phyloP scores from a whole-genome alignment of 768 basidiomycete species.

The Boletellus ananas region DNA sequence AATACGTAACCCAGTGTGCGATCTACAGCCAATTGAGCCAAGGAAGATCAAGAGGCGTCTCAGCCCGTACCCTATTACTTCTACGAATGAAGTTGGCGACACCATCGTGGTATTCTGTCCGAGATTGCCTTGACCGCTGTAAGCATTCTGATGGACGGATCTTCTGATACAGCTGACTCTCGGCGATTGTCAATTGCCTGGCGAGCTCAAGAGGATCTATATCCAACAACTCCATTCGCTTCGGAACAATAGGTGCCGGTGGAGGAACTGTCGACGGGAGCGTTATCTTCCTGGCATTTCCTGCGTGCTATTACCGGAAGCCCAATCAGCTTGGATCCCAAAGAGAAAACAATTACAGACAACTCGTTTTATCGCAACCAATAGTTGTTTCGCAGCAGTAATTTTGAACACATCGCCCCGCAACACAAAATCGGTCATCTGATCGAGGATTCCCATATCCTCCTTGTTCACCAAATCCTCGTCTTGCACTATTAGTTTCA shows the following conservation, averaged over 20 bases:
- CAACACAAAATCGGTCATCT: constrained; percentile 51
- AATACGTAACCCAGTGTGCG: constrained; percentile 58
- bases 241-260: constrained; percentile 44
- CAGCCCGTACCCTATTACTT: constrained; percentile 44
- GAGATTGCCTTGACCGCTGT: constrained; percentile 48
- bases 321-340: neutral
- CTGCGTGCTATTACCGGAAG: constrained; percentile 23
- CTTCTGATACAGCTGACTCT: constrained; percentile 54
- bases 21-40: constrained; percentile 31
- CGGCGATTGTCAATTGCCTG: constrained; percentile 64
- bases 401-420: constrained; percentile 37
- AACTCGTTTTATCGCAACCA: constrained; percentile 45
- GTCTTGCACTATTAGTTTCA: constrained; percentile 59
- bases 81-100: constrained; percentile 56
- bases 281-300: constrained; percentile 35
- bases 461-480: constrained; percentile 51
- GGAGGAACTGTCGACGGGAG: constrained; percentile 39
- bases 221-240: constrained; percentile 52
- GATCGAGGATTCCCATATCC: constrained; percentile 48
- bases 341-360: constrained; percentile 33
- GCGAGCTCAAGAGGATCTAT: constrained; percentile 64
- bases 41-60: neutral
- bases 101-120: constrained; percentile 43
- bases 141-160: constrained; percentile 62
- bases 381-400: constrained; percentile 47